Evolutionary conservation across 495 filamentous ascomycete species (phyloP).

Genomic region (Xylaria venustula): DNA sequence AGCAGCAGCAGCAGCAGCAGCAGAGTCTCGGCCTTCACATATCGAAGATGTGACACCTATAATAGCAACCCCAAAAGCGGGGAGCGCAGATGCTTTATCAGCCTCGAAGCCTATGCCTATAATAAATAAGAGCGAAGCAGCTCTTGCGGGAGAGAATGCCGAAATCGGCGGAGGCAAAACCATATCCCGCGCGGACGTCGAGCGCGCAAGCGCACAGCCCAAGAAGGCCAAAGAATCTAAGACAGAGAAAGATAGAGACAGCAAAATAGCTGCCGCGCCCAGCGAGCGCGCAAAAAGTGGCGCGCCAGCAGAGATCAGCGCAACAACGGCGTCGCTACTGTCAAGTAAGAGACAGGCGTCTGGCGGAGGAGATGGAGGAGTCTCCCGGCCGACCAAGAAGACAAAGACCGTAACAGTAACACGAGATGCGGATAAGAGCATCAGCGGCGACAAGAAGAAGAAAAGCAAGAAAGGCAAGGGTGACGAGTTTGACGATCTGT

Average conservation of each 20-base stretch:
- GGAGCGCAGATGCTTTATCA: neutral
- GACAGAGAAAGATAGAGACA: conserved; percentile 11
- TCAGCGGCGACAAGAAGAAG: conserved; percentile 10
- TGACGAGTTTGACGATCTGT: conserved; percentile 39
- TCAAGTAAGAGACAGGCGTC: neutral
- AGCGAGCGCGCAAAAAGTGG: neutral
- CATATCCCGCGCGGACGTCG: conserved; percentile 17
- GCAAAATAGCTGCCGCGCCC: conserved; percentile 17
- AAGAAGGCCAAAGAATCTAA: conserved; percentile 1
- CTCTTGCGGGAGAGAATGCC: neutral
- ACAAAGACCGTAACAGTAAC: neutral
- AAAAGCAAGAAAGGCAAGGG: conserved; percentile 29
- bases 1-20: neutral
- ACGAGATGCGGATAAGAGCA: neutral
- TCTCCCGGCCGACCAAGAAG: conserved; percentile 3
- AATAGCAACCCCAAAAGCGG: neutral
- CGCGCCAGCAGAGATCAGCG: neutral
- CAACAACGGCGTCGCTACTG: neutral
- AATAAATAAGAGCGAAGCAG: neutral
- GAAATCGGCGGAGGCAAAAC: neutral
- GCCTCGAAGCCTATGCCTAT: neutral
- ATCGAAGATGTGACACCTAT: neutral
- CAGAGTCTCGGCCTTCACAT: neutral
- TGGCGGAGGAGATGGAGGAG: neutral
- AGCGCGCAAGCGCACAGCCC: neutral